These are phyloP conservation scores for Xylaria venustula DNA, from an alignment of 495 filamentous ascomycete species.

Conservation along the genomic window DNA sequence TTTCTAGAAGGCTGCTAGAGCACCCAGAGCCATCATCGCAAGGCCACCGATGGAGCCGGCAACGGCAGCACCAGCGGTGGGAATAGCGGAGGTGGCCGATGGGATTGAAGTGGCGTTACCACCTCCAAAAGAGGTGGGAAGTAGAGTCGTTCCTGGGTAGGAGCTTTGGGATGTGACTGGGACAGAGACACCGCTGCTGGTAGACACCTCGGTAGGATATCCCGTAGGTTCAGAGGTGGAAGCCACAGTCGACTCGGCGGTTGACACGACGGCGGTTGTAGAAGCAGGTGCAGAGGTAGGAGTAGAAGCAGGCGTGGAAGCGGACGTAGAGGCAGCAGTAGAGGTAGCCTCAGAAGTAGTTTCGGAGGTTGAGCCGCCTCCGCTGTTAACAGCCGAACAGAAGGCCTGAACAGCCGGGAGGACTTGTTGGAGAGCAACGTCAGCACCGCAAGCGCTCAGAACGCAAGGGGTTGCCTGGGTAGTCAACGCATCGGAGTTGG, in stretches of 20 bases:
- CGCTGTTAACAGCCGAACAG: constrained; percentile 30
- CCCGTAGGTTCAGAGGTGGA: no score
- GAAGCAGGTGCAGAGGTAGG: no score
- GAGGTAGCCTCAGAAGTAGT: constrained; percentile 1
- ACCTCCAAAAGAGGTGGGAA: background rate
- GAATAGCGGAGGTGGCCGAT: constrained; percentile 1
- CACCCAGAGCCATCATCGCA: constrained; percentile 26
- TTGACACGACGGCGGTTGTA: no score
- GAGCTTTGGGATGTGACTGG: constrained; percentile 1
- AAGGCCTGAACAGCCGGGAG: constrained; percentile 36
- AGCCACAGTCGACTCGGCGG: no score
- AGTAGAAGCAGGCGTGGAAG: constrained; percentile 5
- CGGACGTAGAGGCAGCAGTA: background rate
- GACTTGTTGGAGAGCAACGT: constrained; percentile 36
- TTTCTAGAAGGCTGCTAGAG: constrained; percentile 31
- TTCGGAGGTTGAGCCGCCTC: constrained; percentile 6
- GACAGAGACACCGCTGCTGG: background rate
- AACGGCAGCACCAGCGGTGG: constrained; percentile 24
- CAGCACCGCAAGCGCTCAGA: constrained; percentile 30
- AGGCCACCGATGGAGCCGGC: constrained; percentile 20
- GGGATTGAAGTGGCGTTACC: background rate
- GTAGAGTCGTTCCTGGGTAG: background rate
- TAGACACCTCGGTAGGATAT: background rate
- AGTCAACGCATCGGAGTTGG: constrained; percentile 32
- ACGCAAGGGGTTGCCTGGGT: constrained; percentile 38